Conservation (phyloP, 768 basidiomycete species). For the Boletus coccyginus region DNA sequence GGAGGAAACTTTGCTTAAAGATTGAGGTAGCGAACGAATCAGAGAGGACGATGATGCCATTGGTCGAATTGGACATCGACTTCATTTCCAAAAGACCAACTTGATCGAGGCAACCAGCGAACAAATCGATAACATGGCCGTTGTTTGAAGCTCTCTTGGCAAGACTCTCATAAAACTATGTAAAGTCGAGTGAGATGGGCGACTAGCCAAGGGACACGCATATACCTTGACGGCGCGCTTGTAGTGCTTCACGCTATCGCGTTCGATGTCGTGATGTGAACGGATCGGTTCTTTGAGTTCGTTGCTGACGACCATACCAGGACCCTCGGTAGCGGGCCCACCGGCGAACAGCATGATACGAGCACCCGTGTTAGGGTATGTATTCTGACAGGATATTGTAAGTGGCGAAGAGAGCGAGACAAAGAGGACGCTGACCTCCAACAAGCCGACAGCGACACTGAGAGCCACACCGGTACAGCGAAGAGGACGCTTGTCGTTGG, state of each 20-base stretch:
- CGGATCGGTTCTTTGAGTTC: slow-evolving; percentile 97
- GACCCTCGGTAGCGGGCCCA: slow-evolving; percentile 94
- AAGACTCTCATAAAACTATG: slow-evolving; percentile 91
- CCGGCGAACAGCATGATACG: slow-evolving; percentile 96
- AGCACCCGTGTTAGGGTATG: slow-evolving; percentile 94
- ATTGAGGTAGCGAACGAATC: slow-evolving; percentile 98
- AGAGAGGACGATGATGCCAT: slow-evolving; percentile 92
- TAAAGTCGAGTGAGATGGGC: not conserved
- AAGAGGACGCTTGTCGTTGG: slow-evolving; percentile 87
- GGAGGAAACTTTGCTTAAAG: slow-evolving; percentile 97
- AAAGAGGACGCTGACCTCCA: slow-evolving; percentile 57
- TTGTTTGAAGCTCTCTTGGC: slow-evolving; percentile 92
- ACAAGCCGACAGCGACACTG: slow-evolving; percentile 86
- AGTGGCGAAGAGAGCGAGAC: not conserved
- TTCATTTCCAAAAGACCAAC: slow-evolving; percentile 99
- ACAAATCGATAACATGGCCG: slow-evolving; percentile 92
- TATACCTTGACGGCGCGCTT: slow-evolving; percentile 93
- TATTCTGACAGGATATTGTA: slow-evolving; percentile 43
- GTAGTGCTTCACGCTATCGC: slow-evolving; percentile 95
- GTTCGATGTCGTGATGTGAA: slow-evolving; percentile 97
- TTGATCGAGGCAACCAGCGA: slow-evolving; percentile 97
- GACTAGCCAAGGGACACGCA: not conserved
- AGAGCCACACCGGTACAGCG: slow-evolving; percentile 95
- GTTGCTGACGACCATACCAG: slow-evolving; percentile 93
- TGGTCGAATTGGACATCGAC: slow-evolving; percentile 90